phyloP scores from a whole-genome alignment of 2,329 filamentous ascomycete genomes.

The Hypoxylon sp. region DNA sequence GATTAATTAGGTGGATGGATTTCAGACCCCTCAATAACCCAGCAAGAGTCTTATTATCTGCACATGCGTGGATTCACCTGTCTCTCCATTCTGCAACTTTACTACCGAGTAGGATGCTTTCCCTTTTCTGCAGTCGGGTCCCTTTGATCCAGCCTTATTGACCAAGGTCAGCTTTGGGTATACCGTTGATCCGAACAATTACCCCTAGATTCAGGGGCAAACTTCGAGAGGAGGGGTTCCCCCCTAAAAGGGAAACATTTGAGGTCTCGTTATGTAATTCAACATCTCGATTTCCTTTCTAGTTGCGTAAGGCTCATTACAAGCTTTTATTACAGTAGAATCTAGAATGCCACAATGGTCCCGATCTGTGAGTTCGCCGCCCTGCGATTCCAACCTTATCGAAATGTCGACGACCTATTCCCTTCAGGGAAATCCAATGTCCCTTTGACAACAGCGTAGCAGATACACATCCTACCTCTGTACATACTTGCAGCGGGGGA shows the following conservation, averaged over 20 bases:
- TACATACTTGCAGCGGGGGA: conserved; percentile 30
- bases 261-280: conserved; percentile 23
- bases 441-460: conserved; percentile 40
- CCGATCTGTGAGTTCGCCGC: conserved; percentile 8
- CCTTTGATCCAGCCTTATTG: conserved; percentile 36
- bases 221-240: conserved; percentile 24
- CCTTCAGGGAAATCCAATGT: conserved; percentile 9
- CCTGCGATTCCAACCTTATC: conserved; percentile 18
- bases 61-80: conserved; percentile 26
- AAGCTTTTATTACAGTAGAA: conserved; percentile 11
- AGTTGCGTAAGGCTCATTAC: conserved; percentile 16
- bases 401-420: conserved; percentile 12
- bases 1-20: conserved; percentile 29
- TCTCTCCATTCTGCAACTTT: conserved; percentile 20
- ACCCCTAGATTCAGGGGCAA: conserved; percentile 37
- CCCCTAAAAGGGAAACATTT: conserved; percentile 28
- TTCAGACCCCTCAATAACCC: conserved; percentile 15
- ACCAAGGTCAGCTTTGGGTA: conserved; percentile 18
- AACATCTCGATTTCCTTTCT: conserved; percentile 14
- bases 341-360: conserved; percentile 18
- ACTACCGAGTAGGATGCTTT: conserved; percentile 22
- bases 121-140: conserved; percentile 28
- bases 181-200: conserved; percentile 28
- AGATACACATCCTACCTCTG: conserved; percentile 19
- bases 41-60: conserved; percentile 3